Percentiles rank a stretch among this genome's conserved stretches.
Conservation (phyloP, 192 early-diverging fungal species). For the Helicostylum pulchrum region DNA sequence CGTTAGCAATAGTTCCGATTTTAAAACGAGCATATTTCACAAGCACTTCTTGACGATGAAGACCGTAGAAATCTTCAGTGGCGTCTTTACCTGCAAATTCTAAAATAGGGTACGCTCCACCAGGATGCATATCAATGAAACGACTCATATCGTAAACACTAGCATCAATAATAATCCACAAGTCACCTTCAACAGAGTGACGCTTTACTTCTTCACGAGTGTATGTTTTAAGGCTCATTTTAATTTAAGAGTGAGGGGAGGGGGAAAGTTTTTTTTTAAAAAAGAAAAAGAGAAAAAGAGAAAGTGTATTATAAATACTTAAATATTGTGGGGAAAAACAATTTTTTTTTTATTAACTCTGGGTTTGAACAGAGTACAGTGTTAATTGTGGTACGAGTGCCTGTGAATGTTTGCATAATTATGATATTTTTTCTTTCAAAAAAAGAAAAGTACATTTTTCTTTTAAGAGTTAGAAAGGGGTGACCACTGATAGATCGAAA, state of each 20-base stretch:
- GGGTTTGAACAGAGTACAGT: no score
- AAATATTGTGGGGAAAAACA: no score
- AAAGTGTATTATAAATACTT: no score
- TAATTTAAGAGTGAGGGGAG: background rate
- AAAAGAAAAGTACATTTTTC: no score
- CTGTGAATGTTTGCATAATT: no score
- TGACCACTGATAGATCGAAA: no score
- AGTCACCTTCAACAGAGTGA: slow-evolving; percentile 24
- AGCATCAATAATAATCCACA: slow-evolving; percentile 62
- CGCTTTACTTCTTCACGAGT: slow-evolving; percentile 29
- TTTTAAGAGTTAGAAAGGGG: no score
- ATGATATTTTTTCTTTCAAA: no score
- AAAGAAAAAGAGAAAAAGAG: background rate
- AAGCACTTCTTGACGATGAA: slow-evolving; percentile 53
- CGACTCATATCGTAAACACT: slow-evolving; percentile 59
- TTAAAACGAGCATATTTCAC: slow-evolving; percentile 63
- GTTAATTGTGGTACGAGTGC: no score
- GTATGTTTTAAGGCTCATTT: slow-evolving; percentile 10
- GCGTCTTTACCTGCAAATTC: slow-evolving; percentile 81
- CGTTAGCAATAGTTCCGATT: slow-evolving; percentile 61
- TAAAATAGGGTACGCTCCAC: slow-evolving; percentile 58
- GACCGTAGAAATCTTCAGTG: slow-evolving; percentile 43
- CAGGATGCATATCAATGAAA: slow-evolving; percentile 57
- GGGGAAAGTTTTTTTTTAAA: background rate
- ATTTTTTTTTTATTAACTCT: no score